These are phyloP conservation scores for Alternaria tenuissima DNA, from an alignment of 2,329 filamentous ascomycete genomes.

Conservation along the genomic window DNA sequence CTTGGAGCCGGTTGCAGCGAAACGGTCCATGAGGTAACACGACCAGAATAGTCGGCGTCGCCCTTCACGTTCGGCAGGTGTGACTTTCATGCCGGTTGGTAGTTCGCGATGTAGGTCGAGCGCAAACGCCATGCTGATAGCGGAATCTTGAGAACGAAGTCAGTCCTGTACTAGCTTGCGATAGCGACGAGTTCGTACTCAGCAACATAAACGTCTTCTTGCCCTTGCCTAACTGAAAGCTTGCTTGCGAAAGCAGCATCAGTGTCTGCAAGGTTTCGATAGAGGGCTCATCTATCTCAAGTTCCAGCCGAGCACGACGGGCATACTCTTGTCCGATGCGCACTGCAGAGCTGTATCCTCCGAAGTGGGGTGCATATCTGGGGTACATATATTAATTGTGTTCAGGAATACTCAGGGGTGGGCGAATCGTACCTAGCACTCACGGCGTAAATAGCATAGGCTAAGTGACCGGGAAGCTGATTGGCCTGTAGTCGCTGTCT, in stretches of 20 bases:
- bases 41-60: constrained; percentile 86
- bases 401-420: constrained; percentile 57
- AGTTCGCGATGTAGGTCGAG: constrained; percentile 82
- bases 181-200: constrained; percentile 59
- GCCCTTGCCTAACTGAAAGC: constrained; percentile 78
- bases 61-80: constrained; percentile 75
- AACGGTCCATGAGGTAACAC: constrained; percentile 87
- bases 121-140: constrained; percentile 83
- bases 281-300: constrained; percentile 82
- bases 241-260: constrained; percentile 77
- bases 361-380: constrained; percentile 74
- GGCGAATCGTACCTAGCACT: constrained; percentile 51
- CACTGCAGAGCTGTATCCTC: constrained; percentile 72
- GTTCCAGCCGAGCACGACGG: constrained; percentile 70
- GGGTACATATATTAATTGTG: constrained; percentile 48
- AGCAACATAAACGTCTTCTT: constrained; percentile 89
- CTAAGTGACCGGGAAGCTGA: constrained; percentile 64
- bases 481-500: constrained; percentile 75
- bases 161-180: constrained; percentile 19
- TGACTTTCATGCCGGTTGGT: constrained; percentile 68
- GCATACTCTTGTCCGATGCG: constrained; percentile 77
- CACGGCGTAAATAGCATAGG: constrained; percentile 62
- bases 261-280: constrained; percentile 80
- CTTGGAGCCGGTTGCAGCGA: constrained; percentile 81
- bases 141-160: constrained; percentile 64